phyloP scores from a whole-genome alignment of 371 early-diverging fungal species.

The Apophysomyces variabilis region DNA sequence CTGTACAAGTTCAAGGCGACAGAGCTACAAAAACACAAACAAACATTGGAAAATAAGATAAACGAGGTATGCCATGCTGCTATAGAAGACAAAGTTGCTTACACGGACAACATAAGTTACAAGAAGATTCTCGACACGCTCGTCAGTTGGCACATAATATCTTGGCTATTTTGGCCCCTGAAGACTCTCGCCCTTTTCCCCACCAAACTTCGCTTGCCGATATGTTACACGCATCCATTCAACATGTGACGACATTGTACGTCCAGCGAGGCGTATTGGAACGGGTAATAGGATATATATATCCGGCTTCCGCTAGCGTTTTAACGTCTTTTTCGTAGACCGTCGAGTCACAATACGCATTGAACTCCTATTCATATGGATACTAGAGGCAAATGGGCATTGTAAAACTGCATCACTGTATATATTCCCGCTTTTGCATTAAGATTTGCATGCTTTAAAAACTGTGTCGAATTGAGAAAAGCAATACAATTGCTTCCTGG shows the following conservation, averaged over 20 bases:
- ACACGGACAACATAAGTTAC: not conserved
- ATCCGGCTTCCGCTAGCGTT: not conserved
- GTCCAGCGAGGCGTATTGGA: constrained; percentile 3
- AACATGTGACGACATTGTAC: constrained; percentile 5
- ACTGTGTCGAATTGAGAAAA: no score
- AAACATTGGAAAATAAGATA: not conserved
- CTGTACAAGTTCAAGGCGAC: not conserved
- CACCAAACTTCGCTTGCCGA: not conserved
- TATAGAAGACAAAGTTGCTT: not conserved
- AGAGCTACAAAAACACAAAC: not conserved
- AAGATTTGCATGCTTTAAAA: not conserved
- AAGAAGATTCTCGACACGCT: not conserved
- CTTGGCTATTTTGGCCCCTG: not conserved
- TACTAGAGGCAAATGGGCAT: not conserved
- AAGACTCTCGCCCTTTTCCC: not conserved
- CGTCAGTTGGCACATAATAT: not conserved
- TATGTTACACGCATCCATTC: not conserved
- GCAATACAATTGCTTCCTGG: no score
- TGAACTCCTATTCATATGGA: not conserved
- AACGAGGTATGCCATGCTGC: not conserved
- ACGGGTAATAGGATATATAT: not conserved
- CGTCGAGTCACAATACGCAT: not conserved
- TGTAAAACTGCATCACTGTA: not conserved
- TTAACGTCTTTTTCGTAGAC: not conserved
- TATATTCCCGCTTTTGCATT: not conserved